phyloP scores from a whole-genome alignment of 176 grass and related monocot genomes.

The Eragrostis curvula region DNA sequence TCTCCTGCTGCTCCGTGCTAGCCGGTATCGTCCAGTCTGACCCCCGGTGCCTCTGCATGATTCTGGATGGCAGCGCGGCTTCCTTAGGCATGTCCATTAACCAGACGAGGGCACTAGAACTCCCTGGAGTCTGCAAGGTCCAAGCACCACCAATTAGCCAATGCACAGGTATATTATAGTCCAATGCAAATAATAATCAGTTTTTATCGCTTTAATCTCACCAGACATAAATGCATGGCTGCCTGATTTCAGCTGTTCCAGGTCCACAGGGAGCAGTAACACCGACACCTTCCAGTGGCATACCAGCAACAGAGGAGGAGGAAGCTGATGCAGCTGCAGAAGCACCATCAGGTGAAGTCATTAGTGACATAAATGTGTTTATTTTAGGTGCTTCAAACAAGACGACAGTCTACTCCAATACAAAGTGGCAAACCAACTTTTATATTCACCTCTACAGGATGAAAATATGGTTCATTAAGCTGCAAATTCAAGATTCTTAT shows the following conservation, averaged over 20 bases:
- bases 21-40: conserved; percentile 60
- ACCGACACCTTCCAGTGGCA: conserved; percentile 19
- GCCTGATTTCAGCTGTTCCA: conserved; percentile 24
- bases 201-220: neutral
- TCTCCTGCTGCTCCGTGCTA: conserved; percentile 75
- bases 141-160: conserved; percentile 59
- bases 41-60: conserved; percentile 78
- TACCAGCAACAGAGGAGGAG: conserved; percentile 3
- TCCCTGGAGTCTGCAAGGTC: conserved; percentile 73
- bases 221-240: neutral
- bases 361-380: conserved; percentile 7
- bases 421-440: conserved; percentile 18
- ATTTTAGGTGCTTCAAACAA: conserved; percentile 14
- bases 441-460: neutral
- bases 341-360: conserved; percentile 42
- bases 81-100: conserved; percentile 75
- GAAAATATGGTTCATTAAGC: neutral
- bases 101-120: conserved; percentile 61
- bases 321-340: conserved; percentile 10
- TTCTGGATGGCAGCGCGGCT: conserved; percentile 52
- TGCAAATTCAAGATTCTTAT: neutral
- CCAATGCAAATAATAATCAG: neutral
- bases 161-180: conserved; percentile 58
- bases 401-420: neutral
- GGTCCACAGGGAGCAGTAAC: neutral